Evolutionary conservation across 2,329 filamentous ascomycete species (phyloP).

Genomic region (Trichophyton benhamiae): DNA sequence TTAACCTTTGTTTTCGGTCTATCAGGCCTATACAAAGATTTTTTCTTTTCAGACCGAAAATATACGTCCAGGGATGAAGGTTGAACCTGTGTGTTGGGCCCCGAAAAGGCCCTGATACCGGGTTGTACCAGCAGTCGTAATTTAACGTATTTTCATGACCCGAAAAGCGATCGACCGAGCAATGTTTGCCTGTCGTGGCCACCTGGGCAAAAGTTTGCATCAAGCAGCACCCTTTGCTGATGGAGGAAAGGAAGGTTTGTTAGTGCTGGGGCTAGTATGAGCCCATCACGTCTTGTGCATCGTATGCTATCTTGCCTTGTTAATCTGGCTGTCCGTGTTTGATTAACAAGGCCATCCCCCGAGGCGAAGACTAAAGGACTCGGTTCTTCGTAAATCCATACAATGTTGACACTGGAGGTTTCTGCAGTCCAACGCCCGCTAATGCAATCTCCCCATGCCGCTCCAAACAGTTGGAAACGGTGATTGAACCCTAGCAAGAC

Average conservation of each 20-base stretch:
- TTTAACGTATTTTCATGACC: not conserved
- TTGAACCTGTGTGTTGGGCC: constrained; percentile 2
- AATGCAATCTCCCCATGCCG: constrained; percentile 1
- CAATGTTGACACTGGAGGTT: not conserved
- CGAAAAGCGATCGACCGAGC: not conserved
- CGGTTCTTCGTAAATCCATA: no score
- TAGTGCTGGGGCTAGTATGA: not conserved
- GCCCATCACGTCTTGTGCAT: constrained; percentile 2
- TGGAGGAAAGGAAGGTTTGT: not conserved
- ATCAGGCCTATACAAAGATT: not conserved
- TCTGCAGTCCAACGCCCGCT: not conserved
- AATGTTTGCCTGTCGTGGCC: not conserved
- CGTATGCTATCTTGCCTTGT: not conserved
- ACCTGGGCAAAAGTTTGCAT: not conserved
- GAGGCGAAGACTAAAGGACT: not conserved
- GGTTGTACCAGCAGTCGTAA: not conserved
- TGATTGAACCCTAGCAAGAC: not conserved
- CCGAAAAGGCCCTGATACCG: not conserved
- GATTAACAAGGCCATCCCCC: not conserved
- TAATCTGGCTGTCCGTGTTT: not conserved
- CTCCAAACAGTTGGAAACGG: not conserved
- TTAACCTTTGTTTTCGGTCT: not conserved
- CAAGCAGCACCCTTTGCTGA: not conserved
- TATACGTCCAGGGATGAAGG: constrained; percentile 2
- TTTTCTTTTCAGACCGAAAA: not conserved